Conservation (phyloP, 192 early-diverging fungal species). For the Diversispora epigaea region DNA sequence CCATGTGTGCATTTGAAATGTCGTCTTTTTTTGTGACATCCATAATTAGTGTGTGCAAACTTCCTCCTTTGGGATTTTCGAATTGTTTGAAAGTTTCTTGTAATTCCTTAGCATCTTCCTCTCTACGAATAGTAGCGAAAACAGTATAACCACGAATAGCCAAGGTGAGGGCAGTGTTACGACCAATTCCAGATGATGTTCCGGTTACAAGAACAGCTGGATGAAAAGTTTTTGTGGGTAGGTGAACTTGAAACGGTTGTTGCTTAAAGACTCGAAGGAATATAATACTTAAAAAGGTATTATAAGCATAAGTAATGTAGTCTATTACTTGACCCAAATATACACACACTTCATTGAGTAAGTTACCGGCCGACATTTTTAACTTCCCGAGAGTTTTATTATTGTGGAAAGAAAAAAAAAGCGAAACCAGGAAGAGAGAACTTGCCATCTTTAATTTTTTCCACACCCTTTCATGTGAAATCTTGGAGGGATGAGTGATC, state of each 20-base stretch:
- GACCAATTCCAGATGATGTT: slow-evolving; percentile 7
- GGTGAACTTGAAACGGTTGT: not conserved
- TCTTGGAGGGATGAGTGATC: no score
- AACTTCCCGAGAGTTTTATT: no score
- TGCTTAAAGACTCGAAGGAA: not conserved
- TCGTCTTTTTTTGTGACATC: slow-evolving; percentile 7
- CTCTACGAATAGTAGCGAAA: not conserved
- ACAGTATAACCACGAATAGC: not conserved
- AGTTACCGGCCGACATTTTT: not conserved
- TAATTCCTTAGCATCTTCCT: not conserved
- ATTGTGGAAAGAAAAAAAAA: no score
- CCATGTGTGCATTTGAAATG: not conserved
- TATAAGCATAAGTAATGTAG: not conserved
- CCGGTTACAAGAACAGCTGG: slow-evolving; percentile 9
- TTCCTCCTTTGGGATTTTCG: not conserved
- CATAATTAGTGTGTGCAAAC: not conserved
- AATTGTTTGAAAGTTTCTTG: not conserved
- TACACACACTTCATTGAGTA: not conserved
- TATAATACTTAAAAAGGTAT: not conserved
- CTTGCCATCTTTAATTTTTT: no score
- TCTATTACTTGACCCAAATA: not conserved
- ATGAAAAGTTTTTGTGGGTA: not conserved
- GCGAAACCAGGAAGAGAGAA: no score
- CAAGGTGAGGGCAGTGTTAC: not conserved
- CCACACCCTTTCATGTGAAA: no score